Percentiles rank a stretch among this genome's conserved stretches.
phyloP scores from a whole-genome alignment of 1,139 yeast genomes.

The Spathaspora sp. region DNA sequence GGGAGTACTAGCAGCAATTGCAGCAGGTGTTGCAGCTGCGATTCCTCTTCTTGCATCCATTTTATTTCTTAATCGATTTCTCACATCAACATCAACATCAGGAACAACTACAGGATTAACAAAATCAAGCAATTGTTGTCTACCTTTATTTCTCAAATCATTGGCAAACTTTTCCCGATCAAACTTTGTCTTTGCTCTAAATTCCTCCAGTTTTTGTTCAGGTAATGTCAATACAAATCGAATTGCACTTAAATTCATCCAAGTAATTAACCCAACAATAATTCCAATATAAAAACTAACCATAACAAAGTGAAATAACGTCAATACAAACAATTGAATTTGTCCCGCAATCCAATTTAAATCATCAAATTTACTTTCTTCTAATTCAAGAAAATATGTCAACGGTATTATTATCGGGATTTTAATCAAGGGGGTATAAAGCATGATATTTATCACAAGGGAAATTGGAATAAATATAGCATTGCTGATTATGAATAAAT shows the following conservation, averaged over 20 bases:
- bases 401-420: constrained; percentile 14
- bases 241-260: constrained; percentile 12
- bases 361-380: constrained; percentile 9
- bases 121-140: not conserved
- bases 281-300: constrained; percentile 14
- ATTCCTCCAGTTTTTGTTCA: not conserved
- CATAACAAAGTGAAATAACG: constrained; percentile 13
- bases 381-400: constrained; percentile 12
- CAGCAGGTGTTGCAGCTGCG: not conserved
- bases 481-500: constrained; percentile 9
- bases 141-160: not conserved
- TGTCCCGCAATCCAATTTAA: constrained; percentile 12
- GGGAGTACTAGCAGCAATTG: not conserved
- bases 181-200: too few species aligned
- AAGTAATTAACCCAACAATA: constrained; percentile 11
- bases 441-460: constrained; percentile 9
- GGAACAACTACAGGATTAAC: constrained; percentile 6
- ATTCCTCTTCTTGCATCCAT: constrained; percentile 1
- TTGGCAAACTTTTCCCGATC: not conserved
- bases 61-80: not conserved
- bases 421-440: constrained; percentile 14
- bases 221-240: constrained; percentile 8
- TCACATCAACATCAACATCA: not conserved
- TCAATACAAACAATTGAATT: constrained; percentile 10
- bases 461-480: constrained; percentile 11